Conservation (phyloP, 495 filamentous ascomycete genomes). For the Cryomyces minteri region DNA sequence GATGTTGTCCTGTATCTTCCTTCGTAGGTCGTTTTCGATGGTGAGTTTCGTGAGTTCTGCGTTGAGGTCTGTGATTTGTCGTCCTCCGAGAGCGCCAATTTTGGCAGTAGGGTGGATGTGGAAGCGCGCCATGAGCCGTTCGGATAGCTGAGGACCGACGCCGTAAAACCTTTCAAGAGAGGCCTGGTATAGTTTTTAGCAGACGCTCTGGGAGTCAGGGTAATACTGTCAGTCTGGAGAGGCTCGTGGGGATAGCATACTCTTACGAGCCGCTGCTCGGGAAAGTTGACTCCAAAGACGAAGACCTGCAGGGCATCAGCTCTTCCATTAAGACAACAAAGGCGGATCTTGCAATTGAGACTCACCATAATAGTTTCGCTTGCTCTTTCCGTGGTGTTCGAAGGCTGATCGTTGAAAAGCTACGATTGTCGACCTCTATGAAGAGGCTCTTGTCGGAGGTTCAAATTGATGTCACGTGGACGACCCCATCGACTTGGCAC, state of each 20-base stretch:
- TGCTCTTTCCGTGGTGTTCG: too few species aligned
- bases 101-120: slow-evolving; percentile 67
- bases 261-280: slow-evolving; percentile 63
- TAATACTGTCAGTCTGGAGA: neutral
- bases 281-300: slow-evolving; percentile 72
- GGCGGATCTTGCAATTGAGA: too few species aligned
- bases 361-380: too few species aligned
- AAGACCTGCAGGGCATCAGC: slow-evolving; percentile 39
- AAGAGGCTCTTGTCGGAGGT: too few species aligned
- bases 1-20: slow-evolving; percentile 67
- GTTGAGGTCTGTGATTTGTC: slow-evolving; percentile 61
- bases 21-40: slow-evolving; percentile 74
- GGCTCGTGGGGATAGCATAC: slow-evolving; percentile 23
- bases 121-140: slow-evolving; percentile 66
- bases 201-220: neutral
- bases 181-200: slow-evolving; percentile 35
- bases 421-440: too few species aligned
- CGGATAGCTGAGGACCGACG: slow-evolving; percentile 51
- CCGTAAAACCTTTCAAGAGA: slow-evolving; percentile 81
- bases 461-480: too few species aligned
- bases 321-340: too few species aligned
- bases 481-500: too few species aligned
- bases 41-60: slow-evolving; percentile 78
- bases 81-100: slow-evolving; percentile 48
- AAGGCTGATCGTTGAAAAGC: too few species aligned